These are phyloP conservation scores for Volvox africanus DNA, from an alignment of 139 green algal species.

Conservation along the genomic window DNA sequence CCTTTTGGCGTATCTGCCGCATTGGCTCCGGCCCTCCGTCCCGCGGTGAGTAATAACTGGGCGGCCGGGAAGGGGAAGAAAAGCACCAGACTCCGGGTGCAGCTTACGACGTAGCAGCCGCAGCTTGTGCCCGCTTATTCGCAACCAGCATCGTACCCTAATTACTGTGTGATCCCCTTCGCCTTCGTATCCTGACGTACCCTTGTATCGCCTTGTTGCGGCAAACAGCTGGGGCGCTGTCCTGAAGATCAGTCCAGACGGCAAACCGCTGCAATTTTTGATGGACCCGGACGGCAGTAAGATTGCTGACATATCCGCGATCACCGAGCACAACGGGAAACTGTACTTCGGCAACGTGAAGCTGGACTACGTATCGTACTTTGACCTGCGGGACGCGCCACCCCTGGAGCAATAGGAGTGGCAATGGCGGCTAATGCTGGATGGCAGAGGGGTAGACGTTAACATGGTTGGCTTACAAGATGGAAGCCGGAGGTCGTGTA, in stretches of 20 bases:
- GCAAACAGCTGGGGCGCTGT: constrained; percentile 30
- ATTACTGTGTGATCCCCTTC: not conserved
- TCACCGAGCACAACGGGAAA: not conserved
- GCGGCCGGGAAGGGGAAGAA: not conserved
- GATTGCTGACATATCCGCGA: constrained; percentile 17
- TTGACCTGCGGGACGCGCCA: constrained; percentile 22
- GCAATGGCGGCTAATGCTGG: no score
- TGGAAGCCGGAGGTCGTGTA: no score
- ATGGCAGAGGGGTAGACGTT: no score
- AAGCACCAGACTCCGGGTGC: no score
- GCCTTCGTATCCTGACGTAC: not conserved
- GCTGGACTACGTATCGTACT: constrained; percentile 22
- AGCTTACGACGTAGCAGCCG: not conserved
- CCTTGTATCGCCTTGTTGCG: not conserved
- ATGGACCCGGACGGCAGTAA: constrained; percentile 34
- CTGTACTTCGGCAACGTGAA: constrained; percentile 39
- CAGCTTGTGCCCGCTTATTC: not conserved
- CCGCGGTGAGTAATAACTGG: not conserved
- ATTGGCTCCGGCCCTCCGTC: constrained; percentile 15
- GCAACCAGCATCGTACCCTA: not conserved
- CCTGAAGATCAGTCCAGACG: constrained; percentile 32
- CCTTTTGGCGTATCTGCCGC: constrained; percentile 25
- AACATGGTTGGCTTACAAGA: no score
- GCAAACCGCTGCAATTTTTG: constrained; percentile 24
- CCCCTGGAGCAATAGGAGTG: not conserved